Percentiles rank a stretch among this genome's conserved stretches.
phyloP scores from a whole-genome alignment of 2,329 filamentous ascomycete genomes.

The Aspergillus chevalieri region DNA sequence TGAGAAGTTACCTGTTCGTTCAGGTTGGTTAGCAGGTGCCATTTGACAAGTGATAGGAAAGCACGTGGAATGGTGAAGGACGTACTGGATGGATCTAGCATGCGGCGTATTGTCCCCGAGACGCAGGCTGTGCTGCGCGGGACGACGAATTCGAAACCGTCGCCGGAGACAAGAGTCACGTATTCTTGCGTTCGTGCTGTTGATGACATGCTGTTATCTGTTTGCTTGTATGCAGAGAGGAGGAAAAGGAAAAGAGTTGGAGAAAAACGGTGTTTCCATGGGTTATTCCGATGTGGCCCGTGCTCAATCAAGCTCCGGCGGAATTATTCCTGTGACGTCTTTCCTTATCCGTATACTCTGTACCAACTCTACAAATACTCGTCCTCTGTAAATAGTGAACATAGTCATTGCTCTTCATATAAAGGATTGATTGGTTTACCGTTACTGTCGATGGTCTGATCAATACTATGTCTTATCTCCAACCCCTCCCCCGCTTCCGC shows the following conservation, averaged over 20 bases:
- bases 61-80: too few relatives aligned
- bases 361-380: too few relatives aligned
- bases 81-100: constrained; percentile 57
- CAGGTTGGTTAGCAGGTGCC: neutral
- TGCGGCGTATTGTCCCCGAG: constrained; percentile 57
- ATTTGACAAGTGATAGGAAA: too few relatives aligned
- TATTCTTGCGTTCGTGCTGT: constrained; percentile 41
- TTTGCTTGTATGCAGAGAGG: too few relatives aligned
- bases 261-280: too few relatives aligned
- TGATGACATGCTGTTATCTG: constrained; percentile 9
- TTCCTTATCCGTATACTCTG: neutral
- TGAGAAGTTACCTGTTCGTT: constrained; percentile 50
- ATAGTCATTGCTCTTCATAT: too few relatives aligned
- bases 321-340: neutral
- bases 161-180: constrained; percentile 59
- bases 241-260: constrained; percentile 3
- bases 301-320: constrained; percentile 17
- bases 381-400: neutral
- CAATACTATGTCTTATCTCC: neutral
- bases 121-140: constrained; percentile 56
- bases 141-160: constrained; percentile 60
- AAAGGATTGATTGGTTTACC: too few relatives aligned
- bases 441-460: too few relatives aligned
- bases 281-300: constrained; percentile 15
- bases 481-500: neutral